Conservation (phyloP, 2,329 filamentous ascomycete species). For the Penicillium paneum region DNA sequence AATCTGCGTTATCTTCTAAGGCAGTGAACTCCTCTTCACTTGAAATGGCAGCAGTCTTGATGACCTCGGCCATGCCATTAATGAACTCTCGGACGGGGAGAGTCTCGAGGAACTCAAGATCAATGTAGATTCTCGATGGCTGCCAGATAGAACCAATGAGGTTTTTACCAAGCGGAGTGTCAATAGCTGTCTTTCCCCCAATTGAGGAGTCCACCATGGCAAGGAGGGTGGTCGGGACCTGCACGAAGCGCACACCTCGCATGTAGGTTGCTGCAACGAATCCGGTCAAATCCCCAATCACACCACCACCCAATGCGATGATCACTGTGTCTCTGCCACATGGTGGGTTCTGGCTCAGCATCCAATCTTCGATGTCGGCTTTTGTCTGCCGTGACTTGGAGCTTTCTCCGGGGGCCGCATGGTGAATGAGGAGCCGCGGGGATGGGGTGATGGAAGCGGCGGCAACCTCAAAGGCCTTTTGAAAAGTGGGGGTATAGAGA, state of each 20-base stretch:
- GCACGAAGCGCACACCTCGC: constrained; percentile 92
- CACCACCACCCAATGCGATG: constrained; percentile 89
- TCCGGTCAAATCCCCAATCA: constrained; percentile 97
- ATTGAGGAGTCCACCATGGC: constrained; percentile 99
- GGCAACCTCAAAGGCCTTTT: constrained; percentile 59
- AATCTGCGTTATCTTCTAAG: constrained; percentile 75
- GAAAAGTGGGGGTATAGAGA: constrained; percentile 76
- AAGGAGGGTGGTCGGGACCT: constrained; percentile 90
- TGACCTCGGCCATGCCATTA: constrained; percentile 97
- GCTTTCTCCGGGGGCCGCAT: constrained; percentile 84
- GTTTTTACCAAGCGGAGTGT: constrained; percentile 94
- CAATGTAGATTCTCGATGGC: constrained; percentile 88
- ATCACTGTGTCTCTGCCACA: constrained; percentile 94
- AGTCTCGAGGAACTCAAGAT: constrained; percentile 85
- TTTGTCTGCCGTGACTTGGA: constrained; percentile 94
- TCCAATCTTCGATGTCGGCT: constrained; percentile 95
- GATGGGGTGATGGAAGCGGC: constrained; percentile 46
- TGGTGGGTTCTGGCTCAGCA: constrained; percentile 73
- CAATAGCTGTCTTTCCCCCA: constrained; percentile 96
- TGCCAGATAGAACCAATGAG: constrained; percentile 96
- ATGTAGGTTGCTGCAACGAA: constrained; percentile 98
- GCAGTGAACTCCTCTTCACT: constrained; percentile 80
- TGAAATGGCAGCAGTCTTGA: constrained; percentile 97
- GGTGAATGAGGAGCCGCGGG: constrained; percentile 76
- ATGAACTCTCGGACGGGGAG: constrained; percentile 89